Evolutionary conservation across 192 early-diverging fungal species (phyloP).

Genomic region (Backusella liffmaniae): DNA sequence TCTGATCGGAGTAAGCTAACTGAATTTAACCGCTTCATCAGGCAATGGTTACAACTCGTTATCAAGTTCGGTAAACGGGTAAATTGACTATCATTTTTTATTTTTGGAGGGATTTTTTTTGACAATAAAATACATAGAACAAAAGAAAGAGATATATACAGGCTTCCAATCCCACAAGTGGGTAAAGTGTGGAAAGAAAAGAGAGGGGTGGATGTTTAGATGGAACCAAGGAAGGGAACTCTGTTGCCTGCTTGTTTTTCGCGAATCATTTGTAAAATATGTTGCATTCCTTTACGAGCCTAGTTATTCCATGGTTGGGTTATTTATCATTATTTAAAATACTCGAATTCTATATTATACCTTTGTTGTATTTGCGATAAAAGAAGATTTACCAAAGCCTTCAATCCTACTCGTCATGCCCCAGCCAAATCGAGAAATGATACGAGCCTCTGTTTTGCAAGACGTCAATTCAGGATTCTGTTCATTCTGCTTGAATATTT

Average conservation of each 20-base stretch:
- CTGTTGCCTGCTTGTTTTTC: slow-evolving; percentile 20
- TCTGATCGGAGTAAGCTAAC: background rate
- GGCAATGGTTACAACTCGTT: background rate
- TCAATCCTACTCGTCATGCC: slow-evolving; percentile 82
- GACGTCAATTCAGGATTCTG: slow-evolving; percentile 60
- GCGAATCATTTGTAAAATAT: slow-evolving; percentile 31
- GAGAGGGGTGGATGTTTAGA: background rate
- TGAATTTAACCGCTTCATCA: background rate
- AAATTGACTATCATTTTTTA: background rate
- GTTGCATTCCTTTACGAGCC: slow-evolving; percentile 29
- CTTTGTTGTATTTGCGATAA: slow-evolving; percentile 76
- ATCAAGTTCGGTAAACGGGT: background rate
- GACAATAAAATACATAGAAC: slow-evolving; percentile 4
- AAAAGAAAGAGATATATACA: background rate
- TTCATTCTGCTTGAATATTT: slow-evolving; percentile 64
- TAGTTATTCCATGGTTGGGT: background rate
- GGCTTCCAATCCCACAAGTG: background rate
- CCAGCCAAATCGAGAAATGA: slow-evolving; percentile 88
- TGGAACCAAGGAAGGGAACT: background rate
- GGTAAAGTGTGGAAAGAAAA: background rate
- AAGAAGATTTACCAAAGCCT: slow-evolving; percentile 81
- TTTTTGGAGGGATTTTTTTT: background rate
- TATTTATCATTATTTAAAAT: background rate
- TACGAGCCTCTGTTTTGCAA: slow-evolving; percentile 79
- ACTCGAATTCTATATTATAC: slow-evolving; percentile 21